phyloP scores from a whole-genome alignment of 805 yeast species.

The Metschnikowia chrysomelidarum region DNA sequence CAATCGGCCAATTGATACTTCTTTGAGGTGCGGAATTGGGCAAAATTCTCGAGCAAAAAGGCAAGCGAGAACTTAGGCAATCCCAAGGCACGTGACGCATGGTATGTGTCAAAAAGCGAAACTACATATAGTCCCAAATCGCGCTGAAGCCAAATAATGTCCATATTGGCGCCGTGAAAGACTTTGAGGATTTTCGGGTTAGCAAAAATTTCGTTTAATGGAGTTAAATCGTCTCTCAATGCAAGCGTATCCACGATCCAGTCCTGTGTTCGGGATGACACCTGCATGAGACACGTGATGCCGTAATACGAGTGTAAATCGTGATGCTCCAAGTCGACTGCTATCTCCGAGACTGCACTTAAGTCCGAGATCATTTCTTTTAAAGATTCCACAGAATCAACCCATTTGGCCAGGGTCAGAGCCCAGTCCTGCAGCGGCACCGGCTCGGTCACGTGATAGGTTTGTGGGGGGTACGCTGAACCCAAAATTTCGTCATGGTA shows the following conservation, averaged over 20 bases:
- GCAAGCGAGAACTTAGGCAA: slow-evolving; percentile 84
- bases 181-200: slow-evolving; percentile 82
- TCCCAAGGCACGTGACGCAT: slow-evolving; percentile 79
- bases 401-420: slow-evolving; percentile 63
- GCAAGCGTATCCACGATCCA: slow-evolving; percentile 84
- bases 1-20: slow-evolving; percentile 96
- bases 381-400: slow-evolving; percentile 57
- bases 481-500: slow-evolving; percentile 70
- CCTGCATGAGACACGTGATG: slow-evolving; percentile 88
- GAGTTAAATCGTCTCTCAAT: slow-evolving; percentile 66
- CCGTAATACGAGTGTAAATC: slow-evolving; percentile 90
- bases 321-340: slow-evolving; percentile 95
- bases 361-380: slow-evolving; percentile 55
- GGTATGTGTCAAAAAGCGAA: slow-evolving; percentile 86
- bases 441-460: slow-evolving; percentile 43
- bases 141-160: slow-evolving; percentile 93
- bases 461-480: slow-evolving; percentile 63
- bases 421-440: slow-evolving; percentile 64
- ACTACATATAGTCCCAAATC: slow-evolving; percentile 92
- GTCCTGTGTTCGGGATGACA: slow-evolving; percentile 77
- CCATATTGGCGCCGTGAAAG: slow-evolving; percentile 96
- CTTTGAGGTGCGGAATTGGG: slow-evolving; percentile 83
- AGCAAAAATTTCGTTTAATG: slow-evolving; percentile 72
- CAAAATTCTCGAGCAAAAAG: slow-evolving; percentile 73
- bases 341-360: slow-evolving; percentile 57